These are phyloP conservation scores for Cryphonectria parasitica DNA, from an alignment of 2,329 filamentous ascomycete species.

Conservation along the genomic window DNA sequence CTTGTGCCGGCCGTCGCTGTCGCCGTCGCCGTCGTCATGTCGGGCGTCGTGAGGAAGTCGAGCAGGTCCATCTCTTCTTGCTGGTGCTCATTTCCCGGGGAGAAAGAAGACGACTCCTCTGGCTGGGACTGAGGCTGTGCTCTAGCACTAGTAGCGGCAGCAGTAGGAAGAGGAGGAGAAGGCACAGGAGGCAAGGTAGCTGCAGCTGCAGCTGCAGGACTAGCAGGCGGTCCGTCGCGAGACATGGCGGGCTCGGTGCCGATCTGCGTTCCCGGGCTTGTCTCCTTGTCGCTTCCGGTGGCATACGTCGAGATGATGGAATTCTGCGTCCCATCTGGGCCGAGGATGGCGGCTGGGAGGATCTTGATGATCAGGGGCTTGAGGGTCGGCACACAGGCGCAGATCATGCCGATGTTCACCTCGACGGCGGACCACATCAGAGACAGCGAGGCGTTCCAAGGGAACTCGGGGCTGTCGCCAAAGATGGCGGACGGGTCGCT, in stretches of 20 bases:
- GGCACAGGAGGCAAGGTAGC: not conserved
- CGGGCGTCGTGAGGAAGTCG: constrained; percentile 53
- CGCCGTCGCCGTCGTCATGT: constrained; percentile 31
- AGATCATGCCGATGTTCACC: constrained; percentile 87
- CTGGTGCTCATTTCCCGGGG: constrained; percentile 18
- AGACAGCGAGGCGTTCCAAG: constrained; percentile 79
- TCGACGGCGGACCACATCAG: constrained; percentile 96
- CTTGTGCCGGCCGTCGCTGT: not conserved
- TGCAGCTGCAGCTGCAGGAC: not conserved
- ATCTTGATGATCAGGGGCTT: constrained; percentile 79
- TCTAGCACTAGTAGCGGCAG: too few species aligned
- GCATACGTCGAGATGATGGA: constrained; percentile 36
- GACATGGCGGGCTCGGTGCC: constrained; percentile 1
- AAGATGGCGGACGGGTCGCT: constrained; percentile 49
- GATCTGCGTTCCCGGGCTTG: constrained; percentile 5
- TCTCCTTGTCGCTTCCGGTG: constrained; percentile 31
- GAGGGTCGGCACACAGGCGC: constrained; percentile 87
- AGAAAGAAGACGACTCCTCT: not conserved
- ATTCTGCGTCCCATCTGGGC: constrained; percentile 49
- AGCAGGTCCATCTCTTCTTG: constrained; percentile 39
- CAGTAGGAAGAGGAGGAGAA: not conserved
- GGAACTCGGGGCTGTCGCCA: constrained; percentile 57
- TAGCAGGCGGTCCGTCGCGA: constrained; percentile 1
- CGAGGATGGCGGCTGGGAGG: constrained; percentile 60
- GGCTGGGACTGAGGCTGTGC: not conserved